Evolutionary conservation across 768 basidiomycete genomes (phyloP).

Genomic region (Porpolomopsis calyptriformis): DNA sequence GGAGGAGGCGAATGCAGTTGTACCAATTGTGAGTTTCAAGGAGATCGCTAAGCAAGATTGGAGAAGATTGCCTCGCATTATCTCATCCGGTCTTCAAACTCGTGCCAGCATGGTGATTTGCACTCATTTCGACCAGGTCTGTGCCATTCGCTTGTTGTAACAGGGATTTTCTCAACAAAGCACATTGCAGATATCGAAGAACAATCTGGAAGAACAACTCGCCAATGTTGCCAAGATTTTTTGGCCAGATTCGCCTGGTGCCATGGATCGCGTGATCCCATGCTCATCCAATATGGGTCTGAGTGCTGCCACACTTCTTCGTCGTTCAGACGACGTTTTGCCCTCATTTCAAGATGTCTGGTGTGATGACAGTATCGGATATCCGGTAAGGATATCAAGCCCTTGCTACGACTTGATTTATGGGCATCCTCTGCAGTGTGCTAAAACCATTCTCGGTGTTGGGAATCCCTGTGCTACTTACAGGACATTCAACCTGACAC

Average conservation of each 20-base stretch:
- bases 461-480: neutral
- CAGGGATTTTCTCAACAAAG: neutral
- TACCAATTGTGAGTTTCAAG: constrained; percentile 4
- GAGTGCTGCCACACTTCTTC: neutral
- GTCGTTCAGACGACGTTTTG: neutral
- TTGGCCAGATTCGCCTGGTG: neutral
- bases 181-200: neutral
- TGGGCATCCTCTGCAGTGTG: constrained; percentile 2
- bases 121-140: constrained; percentile 4
- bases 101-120: neutral
- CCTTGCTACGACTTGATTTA: neutral
- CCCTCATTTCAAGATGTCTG: neutral
- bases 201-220: neutral
- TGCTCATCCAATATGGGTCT: constrained; percentile 1
- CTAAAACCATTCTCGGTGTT: neutral
- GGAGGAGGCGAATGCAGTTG: neutral
- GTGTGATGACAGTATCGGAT: neutral
- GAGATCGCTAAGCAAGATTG: constrained; percentile 3
- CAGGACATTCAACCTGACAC: neutral
- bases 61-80: neutral
- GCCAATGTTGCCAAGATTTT: neutral
- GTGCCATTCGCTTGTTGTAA: neutral
- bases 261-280: constrained; percentile 1
- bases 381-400: neutral
- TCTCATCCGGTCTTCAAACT: neutral